phyloP scores from a whole-genome alignment of 345 rosid species.

The Salix koriyanagi region DNA sequence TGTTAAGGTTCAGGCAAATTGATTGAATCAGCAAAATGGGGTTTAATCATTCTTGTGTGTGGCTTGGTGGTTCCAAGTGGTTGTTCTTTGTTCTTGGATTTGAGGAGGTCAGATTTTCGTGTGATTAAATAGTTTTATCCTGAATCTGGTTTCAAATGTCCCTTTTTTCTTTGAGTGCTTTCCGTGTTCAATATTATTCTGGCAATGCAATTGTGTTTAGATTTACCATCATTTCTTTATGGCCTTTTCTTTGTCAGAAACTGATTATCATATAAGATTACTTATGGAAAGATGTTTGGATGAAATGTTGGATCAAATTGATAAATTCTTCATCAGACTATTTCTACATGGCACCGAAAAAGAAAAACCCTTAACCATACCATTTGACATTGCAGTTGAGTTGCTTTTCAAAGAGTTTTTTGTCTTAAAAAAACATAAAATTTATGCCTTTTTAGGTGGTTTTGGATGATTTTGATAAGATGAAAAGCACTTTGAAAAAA shows the following conservation, averaged over 20 bases:
- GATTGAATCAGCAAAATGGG: not conserved
- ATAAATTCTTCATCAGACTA: not conserved
- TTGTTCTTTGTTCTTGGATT: not conserved
- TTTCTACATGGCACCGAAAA: not conserved
- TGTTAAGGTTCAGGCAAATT: not conserved
- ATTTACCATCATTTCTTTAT: not conserved
- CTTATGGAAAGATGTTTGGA: not conserved
- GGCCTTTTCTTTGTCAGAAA: not conserved
- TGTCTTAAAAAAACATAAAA: too few species aligned
- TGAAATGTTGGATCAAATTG: not conserved
- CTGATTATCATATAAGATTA: too few species aligned
- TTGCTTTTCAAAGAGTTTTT: too few species aligned
- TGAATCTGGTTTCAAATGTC: not conserved
- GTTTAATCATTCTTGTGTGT: not conserved
- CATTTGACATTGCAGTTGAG: too few species aligned
- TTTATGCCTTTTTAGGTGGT: too few species aligned
- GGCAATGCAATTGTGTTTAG: not conserved
- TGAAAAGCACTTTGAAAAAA: too few species aligned
- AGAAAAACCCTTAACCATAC: too few species aligned
- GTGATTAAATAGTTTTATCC: not conserved
- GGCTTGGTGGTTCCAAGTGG: not conserved
- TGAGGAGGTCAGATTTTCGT: not conserved
- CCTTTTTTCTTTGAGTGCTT: not conserved
- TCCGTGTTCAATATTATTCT: not conserved
- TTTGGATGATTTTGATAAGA: too few species aligned